phyloP scores from a whole-genome alignment of 2,329 filamentous ascomycete species.

The Coccinonectria pachysandricola region DNA sequence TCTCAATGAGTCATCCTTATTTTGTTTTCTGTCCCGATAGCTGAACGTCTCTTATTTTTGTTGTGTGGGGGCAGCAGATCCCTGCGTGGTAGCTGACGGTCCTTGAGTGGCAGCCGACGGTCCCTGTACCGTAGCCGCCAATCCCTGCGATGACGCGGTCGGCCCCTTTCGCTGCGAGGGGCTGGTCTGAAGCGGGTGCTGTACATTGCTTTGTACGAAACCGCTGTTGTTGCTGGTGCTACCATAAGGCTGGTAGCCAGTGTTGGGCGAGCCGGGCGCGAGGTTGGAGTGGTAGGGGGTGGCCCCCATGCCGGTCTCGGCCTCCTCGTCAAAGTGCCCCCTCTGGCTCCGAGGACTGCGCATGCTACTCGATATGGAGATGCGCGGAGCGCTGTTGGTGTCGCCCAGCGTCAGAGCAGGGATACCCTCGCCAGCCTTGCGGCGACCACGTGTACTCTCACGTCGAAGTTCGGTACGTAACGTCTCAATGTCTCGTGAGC shows the following conservation, averaged over 20 bases:
- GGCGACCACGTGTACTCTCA: conserved; percentile 38
- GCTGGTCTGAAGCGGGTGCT: conserved; percentile 11
- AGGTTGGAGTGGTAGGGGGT: conserved; percentile 23
- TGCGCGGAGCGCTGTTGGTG: conserved; percentile 12
- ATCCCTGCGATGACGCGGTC: no score
- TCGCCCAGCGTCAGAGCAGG: conserved; percentile 24
- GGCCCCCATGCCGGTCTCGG: conserved; percentile 25
- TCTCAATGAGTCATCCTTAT: no score
- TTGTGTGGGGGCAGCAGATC: no score
- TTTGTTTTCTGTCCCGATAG: no score
- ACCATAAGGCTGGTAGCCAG: conserved; percentile 14
- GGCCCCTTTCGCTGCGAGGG: conserved; percentile 9
- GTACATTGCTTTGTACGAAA: conserved; percentile 10
- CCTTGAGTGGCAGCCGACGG: conserved; percentile 18
- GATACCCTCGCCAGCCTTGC: conserved; percentile 37
- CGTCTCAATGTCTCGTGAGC: conserved; percentile 29
- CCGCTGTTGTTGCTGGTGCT: conserved; percentile 4
- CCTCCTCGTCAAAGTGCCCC: conserved; percentile 33
- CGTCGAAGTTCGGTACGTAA: conserved; percentile 28
- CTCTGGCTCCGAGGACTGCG: conserved; percentile 24
- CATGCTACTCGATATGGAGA: conserved; percentile 18
- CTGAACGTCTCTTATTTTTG: no score
- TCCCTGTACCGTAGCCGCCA: no score
- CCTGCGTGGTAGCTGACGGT: conserved; percentile 16
- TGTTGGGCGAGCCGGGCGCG: conserved; percentile 8